phyloP scores from a whole-genome alignment of 208 protist species.

The Paratrypanosoma confusum region DNA sequence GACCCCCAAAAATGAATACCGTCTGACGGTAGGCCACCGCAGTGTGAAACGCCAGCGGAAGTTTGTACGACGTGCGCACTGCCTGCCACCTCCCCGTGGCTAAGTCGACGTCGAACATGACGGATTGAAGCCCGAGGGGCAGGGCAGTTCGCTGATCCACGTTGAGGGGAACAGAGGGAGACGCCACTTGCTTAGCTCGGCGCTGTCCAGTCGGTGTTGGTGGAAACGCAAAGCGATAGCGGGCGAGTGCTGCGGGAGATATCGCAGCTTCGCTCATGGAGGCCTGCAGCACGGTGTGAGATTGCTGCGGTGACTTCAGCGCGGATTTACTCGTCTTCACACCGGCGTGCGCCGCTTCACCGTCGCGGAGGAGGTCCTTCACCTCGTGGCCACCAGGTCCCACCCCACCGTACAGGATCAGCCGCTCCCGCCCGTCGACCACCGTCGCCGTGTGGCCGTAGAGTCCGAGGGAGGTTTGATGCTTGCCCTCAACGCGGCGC shows the following conservation, averaged over 20 bases:
- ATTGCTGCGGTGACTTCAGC: too few relatives aligned
- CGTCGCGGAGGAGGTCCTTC: too few relatives aligned
- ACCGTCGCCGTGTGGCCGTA: conserved; percentile 66
- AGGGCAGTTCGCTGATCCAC: too few relatives aligned
- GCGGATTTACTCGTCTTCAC: too few relatives aligned
- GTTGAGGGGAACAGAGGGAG: too few relatives aligned
- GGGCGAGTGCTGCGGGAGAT: too few relatives aligned
- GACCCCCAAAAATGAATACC: conserved; percentile 74
- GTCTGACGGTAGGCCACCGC: conserved; percentile 32
- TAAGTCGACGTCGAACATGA: conserved; percentile 76
- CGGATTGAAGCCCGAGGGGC: conserved; percentile 68
- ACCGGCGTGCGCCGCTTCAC: too few relatives aligned
- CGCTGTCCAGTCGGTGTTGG: too few relatives aligned
- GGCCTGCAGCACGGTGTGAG: too few relatives aligned
- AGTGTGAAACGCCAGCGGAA: conserved; percentile 70
- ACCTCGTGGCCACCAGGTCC: conserved; percentile 34
- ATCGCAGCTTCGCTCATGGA: too few relatives aligned
- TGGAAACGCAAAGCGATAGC: too few relatives aligned
- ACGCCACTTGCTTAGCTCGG: too few relatives aligned
- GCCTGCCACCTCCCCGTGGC: conserved; percentile 55
- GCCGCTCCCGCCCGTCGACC: conserved; percentile 28
- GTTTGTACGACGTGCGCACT: conserved; percentile 35
- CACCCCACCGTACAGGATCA: conserved; percentile 69
- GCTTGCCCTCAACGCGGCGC: conserved; percentile 61
- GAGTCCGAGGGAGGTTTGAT: conserved; percentile 58